Evolutionary conservation across 2,329 filamentous ascomycete genomes (phyloP), one percentile per base, ranked within the genome.

Genomic region (Botrytis porri): DNA sequence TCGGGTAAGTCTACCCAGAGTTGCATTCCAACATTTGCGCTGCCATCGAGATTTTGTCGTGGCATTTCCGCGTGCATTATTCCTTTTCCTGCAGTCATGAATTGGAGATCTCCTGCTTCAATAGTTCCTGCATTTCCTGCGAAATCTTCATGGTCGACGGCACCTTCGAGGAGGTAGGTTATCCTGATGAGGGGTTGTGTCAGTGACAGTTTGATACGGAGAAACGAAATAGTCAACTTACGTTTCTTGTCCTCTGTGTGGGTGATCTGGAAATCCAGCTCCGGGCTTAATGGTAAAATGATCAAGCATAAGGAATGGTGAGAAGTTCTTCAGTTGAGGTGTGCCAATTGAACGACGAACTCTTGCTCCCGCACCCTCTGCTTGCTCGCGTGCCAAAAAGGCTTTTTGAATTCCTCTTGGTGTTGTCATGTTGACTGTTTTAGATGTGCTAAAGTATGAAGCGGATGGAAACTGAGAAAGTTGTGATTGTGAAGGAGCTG

Each of bases 21-120:
- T 84, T 98, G 96, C 84, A 98, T 88, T 48, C 95, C 95, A 71
- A 97, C 87, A 81, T 95, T 97, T 74, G 91, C 85, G 73, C 86
- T 88, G 69, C 93, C 93, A 81, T 96, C 93, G 0, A 86, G 81
- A 80, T 94, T 93, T 80, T 93, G 89, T 71, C 89, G 88, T 16
- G 95, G 95, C 94, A 98, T 98, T 83, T 98, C 95, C 54, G 95
- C 93, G 82, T 98, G 96, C 82, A 98, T 92, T 79, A 98, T 97
- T 60, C 95, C 95, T 32, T 88, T 86, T 6, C 95, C 95, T 1
- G 95, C 95, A 0, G 95, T 98, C 96, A 98, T 98, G 86, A 98
- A 98, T 81, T 98, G 95, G 65, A 98, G 84, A 81, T 98, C 95
- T n/a, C 95, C 95, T 0, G 92, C 84, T 74, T 91, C 87, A 77